A percentile compares a stretch with the other conserved stretches of the same genome.
Evolutionary conservation across 495 filamentous ascomycete genomes (phyloP).

Genomic region (Aspergillus biplanus): DNA sequence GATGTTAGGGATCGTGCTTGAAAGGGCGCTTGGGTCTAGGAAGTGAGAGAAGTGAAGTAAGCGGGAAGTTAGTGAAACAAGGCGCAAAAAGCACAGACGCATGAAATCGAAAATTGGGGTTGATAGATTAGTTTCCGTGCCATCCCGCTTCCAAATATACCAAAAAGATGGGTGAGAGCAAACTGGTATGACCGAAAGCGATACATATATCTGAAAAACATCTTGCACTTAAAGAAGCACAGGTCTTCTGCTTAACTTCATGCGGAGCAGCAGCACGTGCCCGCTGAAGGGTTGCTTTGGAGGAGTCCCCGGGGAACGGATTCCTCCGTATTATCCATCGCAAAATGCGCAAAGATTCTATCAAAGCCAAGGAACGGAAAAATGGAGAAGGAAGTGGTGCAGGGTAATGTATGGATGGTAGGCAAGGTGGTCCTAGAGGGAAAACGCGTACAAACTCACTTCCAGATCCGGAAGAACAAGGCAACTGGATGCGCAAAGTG

Average conservation of each 20-base stretch:
- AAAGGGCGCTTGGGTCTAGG: background rate
- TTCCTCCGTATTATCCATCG: background rate
- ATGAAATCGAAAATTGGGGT: background rate
- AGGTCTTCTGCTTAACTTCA: background rate
- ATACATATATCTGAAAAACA: background rate
- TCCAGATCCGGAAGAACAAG: slow-evolving; percentile 2
- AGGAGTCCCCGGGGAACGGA: background rate
- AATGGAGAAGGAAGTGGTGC: background rate
- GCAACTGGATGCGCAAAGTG: background rate
- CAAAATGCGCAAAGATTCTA: background rate
- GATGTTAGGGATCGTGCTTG: background rate
- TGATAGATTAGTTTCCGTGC: no score
- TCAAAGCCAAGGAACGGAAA: background rate
- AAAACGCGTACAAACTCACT: slow-evolving; percentile 15
- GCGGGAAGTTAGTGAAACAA: slow-evolving; percentile 5
- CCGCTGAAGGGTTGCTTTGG: background rate
- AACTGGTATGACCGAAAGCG: background rate
- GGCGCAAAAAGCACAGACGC: slow-evolving; percentile 7
- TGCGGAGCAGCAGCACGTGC: slow-evolving; percentile 19
- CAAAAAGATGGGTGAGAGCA: no score
- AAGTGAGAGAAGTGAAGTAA: background rate
- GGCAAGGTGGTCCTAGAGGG: background rate
- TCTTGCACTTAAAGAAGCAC: background rate
- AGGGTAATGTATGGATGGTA: background rate
- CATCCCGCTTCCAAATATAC: no score